A percentile compares a stretch with the other conserved stretches of the same genome.
These are phyloP conservation scores for Vitis cinerea DNA, from an alignment of 164 flowering plant genomes.

Conservation along the genomic window DNA sequence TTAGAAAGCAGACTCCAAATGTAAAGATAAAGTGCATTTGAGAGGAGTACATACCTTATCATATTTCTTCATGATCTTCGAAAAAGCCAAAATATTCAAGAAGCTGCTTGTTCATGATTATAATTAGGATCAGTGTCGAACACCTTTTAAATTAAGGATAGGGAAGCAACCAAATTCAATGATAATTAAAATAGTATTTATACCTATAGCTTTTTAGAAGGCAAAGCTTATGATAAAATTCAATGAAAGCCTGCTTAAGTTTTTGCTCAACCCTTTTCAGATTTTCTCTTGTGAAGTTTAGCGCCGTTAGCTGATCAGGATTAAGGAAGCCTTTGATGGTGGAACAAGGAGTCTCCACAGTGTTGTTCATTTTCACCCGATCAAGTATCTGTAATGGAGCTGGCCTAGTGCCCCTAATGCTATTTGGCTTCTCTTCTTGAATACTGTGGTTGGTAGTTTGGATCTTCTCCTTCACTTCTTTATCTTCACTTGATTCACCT, in stretches of 20 bases:
- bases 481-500: conserved; percentile 13
- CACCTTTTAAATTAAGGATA: too few species aligned
- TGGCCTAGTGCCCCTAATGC: conserved; percentile 17
- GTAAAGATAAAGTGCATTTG: too few species aligned
- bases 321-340: conserved; percentile 30
- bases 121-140: too few species aligned
- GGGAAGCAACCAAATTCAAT: too few species aligned
- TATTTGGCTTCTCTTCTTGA: conserved; percentile 6
- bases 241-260: conserved; percentile 27
- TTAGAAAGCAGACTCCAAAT: too few species aligned
- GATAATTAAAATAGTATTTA: too few species aligned
- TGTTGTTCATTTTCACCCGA: conserved; percentile 31
- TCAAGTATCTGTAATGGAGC: conserved; percentile 41
- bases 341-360: conserved; percentile 41
- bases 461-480: conserved; percentile 5
- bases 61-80: conserved; percentile 64
- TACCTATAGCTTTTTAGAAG: conserved; percentile 36
- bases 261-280: conserved; percentile 28
- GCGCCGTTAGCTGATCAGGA: conserved; percentile 11
- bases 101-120: conserved; percentile 23
- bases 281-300: conserved; percentile 28
- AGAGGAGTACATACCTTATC: conserved; percentile 35
- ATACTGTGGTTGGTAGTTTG: not conserved
- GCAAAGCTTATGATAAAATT: conserved; percentile 33
- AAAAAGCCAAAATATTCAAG: conserved; percentile 45